A percentile compares a stretch with the other conserved stretches of the same genome.
phyloP scores from a whole-genome alignment of 2,329 filamentous ascomycete genomes.

The Seiridium cupressi region DNA sequence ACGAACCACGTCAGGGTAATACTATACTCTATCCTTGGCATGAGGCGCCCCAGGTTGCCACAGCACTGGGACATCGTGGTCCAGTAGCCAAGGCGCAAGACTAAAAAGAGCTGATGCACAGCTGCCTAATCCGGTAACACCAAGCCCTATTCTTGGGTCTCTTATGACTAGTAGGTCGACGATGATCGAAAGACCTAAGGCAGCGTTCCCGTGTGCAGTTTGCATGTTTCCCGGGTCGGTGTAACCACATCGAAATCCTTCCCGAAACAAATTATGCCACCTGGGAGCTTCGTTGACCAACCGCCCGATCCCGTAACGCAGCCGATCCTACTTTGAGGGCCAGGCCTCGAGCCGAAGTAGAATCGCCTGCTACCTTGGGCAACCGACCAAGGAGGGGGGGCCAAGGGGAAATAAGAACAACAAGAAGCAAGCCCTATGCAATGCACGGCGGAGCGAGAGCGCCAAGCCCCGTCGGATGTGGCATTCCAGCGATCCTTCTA shows the following conservation, averaged over 20 bases:
- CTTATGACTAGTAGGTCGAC: not conserved
- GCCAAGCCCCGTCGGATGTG: not conserved
- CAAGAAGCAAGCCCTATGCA: not conserved
- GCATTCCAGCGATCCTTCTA: not conserved
- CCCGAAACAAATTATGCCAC: too few species aligned
- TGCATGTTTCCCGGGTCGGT: too few species aligned
- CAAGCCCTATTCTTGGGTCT: not conserved
- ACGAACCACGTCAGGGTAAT: too few species aligned
- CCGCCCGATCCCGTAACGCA: too few species aligned
- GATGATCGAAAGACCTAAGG: too few species aligned
- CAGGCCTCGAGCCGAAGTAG: not conserved
- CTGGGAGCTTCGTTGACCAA: too few species aligned
- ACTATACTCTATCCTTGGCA: not conserved
- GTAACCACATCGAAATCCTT: too few species aligned
- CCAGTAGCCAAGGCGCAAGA: not conserved
- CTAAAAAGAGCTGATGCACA: not conserved
- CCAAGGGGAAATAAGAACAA: not conserved
- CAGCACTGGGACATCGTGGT: not conserved
- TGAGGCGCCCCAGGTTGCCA: not conserved
- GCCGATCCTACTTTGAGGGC: too few species aligned
- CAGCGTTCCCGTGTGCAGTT: too few species aligned
- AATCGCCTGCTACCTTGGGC: not conserved
- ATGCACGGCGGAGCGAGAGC: not conserved
- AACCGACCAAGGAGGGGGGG: not conserved
- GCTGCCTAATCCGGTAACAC: conserved; percentile 1